These are phyloP conservation scores for Wallacemonas sp. DNA, from an alignment of 208 protist species.

Conservation along the genomic window DNA sequence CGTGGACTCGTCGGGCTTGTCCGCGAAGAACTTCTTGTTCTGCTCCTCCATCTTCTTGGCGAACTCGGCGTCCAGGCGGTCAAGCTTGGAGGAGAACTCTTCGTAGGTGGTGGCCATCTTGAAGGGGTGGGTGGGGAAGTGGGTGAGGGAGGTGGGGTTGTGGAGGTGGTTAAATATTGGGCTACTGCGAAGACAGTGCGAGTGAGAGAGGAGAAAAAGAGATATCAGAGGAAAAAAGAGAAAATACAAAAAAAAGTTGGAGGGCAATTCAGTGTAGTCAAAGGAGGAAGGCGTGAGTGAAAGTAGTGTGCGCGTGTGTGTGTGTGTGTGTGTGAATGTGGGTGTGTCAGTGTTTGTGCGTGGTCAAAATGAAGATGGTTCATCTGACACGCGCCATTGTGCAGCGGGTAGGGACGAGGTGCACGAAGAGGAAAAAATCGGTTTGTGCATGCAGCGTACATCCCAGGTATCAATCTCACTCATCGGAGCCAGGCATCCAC, in stretches of 20 bases:
- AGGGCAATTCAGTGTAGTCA: background rate
- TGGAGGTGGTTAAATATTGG: background rate
- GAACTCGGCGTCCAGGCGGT: conserved; percentile 91
- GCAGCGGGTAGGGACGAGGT: too few species aligned
- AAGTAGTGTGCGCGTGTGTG: background rate
- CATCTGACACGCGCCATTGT: too few species aligned
- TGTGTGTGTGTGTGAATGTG: background rate
- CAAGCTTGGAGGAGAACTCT: conserved; percentile 89
- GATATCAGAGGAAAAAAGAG: background rate
- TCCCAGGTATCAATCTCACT: too few species aligned
- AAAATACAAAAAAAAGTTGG: conserved; percentile 11
- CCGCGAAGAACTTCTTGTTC: conserved; percentile 93
- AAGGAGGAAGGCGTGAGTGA: background rate
- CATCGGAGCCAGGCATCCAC: background rate
- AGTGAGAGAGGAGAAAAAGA: conserved; percentile 21
- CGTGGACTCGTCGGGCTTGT: conserved; percentile 89
- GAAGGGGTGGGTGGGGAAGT: background rate
- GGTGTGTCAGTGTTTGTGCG: too few species aligned
- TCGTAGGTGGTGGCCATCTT: conserved; percentile 90
- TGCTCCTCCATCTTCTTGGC: conserved; percentile 93
- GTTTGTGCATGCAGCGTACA: too few species aligned
- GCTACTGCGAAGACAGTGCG: too few species aligned
- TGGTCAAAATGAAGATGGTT: too few species aligned
- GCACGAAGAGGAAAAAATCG: too few species aligned
- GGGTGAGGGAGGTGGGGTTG: background rate